Base-by-base conservation (phyloP, 441 rosid genomes). In the Corymbia citriodora region DNA sequence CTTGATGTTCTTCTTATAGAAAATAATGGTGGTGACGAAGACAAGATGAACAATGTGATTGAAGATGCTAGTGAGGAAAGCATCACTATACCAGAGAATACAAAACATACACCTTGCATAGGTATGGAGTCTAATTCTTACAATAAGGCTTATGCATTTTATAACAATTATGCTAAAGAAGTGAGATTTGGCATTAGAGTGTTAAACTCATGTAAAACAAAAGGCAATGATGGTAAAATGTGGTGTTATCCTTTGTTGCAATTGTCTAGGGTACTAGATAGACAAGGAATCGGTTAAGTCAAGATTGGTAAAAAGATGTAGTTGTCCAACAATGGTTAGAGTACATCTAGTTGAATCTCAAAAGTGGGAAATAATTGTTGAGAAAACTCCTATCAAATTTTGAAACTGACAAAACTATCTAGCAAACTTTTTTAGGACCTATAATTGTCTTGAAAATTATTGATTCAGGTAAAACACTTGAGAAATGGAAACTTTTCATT, bases 181-280 rank as follows among this genome's bases (percentile, higher is more conserved):
- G 63, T 0, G 14, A 29, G 63, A 59, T 59, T 59, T 59, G 63
- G 1, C n/a, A 1, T 4, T 59, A 1, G 7, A 57, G 29, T 57
- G 63, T 0, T 23, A 6, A 57, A 0, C 14, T 57, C 1, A 0
- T 10, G 29, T 59, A 59, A 59, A 59, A 59, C 0, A 59, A 59
- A 57, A 23, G 63, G 13, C 29, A 57, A 23, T 0, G 0, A 0
- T 13, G 14, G 63, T 9, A 59, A 59, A 59, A 4, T 23, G 7
- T 23, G 29, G 14, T 59, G 7, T 59, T 0, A 29, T 59, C 23
- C 63, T 59, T 59, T 59, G n/a, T 25, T 59, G 63, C 0, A 25
- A 7, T 59, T 1, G 29, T 59, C 25, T 23, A 59, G 63, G 29
- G n/a, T 59, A 27, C 63, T 23, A 25, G 6, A 59, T 25, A 3